phyloP scores from a whole-genome alignment of 768 basidiomycete genomes.

The Mycena epipterygia region DNA sequence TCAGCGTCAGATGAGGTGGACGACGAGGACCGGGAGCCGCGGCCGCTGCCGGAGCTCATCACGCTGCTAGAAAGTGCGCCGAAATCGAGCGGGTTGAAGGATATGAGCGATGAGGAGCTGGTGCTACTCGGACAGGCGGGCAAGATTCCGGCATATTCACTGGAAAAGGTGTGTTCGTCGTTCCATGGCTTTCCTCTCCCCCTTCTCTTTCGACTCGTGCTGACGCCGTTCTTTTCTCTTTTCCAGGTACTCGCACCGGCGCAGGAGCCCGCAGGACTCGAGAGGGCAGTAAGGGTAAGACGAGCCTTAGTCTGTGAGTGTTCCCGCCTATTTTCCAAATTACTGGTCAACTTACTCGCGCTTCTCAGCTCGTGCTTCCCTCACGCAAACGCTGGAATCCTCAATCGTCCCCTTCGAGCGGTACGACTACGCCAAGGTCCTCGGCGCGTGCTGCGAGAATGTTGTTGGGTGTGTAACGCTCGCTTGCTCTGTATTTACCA shows the following conservation, averaged over 20 bases:
- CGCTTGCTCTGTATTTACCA: too few relatives aligned
- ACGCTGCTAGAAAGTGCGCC: constrained; percentile 85
- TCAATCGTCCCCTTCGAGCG: constrained; percentile 86
- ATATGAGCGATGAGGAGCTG: constrained; percentile 92
- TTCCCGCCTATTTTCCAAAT: background rate
- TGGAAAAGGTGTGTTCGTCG: constrained; percentile 82
- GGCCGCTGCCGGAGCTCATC: constrained; percentile 83
- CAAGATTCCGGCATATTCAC: constrained; percentile 94
- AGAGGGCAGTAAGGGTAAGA: constrained; percentile 89
- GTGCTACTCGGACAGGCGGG: constrained; percentile 90
- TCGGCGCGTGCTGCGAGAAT: constrained; percentile 99
- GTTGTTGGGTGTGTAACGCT: constrained; percentile 74
- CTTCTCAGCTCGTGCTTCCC: constrained; percentile 81
- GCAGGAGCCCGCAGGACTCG: constrained; percentile 62
- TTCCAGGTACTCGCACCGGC: constrained; percentile 57
- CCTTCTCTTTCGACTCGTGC: too few relatives aligned
- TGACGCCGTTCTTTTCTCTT: background rate
- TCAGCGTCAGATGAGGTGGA: background rate
- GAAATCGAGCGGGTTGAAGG: constrained; percentile 69
- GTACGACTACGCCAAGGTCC: constrained; percentile 95
- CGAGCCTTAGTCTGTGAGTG: constrained; percentile 91
- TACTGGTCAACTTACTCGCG: constrained; percentile 10
- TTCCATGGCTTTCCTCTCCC: background rate
- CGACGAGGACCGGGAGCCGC: constrained; percentile 36
- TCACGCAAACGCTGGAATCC: constrained; percentile 85